Conservation (phyloP, 495 filamentous ascomycete species). For the Aspergillus homomorphus region DNA sequence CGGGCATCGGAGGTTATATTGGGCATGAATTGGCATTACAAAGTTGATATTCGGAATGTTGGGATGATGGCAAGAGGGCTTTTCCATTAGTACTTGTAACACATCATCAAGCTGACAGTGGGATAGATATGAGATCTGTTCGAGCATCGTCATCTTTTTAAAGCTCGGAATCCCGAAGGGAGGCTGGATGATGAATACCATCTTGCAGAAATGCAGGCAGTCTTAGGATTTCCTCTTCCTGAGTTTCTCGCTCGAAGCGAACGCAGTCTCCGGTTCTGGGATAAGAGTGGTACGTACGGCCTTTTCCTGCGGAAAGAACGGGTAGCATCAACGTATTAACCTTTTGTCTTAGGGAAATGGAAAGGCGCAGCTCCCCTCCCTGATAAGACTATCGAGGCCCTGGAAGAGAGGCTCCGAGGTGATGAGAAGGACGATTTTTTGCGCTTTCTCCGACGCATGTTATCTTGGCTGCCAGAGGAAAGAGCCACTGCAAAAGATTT, state of each 20-base stretch:
- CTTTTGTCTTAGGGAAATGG: constrained; percentile 18
- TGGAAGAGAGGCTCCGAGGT: constrained; percentile 22
- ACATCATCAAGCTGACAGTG: constrained; percentile 10
- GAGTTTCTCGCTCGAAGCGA: constrained; percentile 31
- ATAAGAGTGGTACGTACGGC: constrained; percentile 10
- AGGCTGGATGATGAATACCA: constrained; percentile 36
- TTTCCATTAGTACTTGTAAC: neutral
- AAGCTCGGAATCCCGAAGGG: constrained; percentile 30
- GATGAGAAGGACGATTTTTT: constrained; percentile 37
- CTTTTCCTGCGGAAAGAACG: neutral
- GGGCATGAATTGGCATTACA: constrained; percentile 35
- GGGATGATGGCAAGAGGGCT: constrained; percentile 40
- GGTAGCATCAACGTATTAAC: neutral
- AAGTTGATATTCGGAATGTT: constrained; percentile 43
- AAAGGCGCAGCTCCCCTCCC: constrained; percentile 18
- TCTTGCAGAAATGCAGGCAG: constrained; percentile 38
- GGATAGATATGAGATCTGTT: constrained; percentile 44
- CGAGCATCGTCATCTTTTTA: constrained; percentile 41
- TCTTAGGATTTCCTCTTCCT: constrained; percentile 37
- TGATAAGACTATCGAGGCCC: constrained; percentile 12
- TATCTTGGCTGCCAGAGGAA: constrained; percentile 45
- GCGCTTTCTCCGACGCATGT: constrained; percentile 35
- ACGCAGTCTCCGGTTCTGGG: constrained; percentile 23
- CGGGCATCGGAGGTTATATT: constrained; percentile 42
- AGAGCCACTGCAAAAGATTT: constrained; percentile 41